Evolutionary conservation across 139 green algal genomes (phyloP), one percentile per base, ranked within the genome.

Genomic region (Nannochloris sp.): DNA sequence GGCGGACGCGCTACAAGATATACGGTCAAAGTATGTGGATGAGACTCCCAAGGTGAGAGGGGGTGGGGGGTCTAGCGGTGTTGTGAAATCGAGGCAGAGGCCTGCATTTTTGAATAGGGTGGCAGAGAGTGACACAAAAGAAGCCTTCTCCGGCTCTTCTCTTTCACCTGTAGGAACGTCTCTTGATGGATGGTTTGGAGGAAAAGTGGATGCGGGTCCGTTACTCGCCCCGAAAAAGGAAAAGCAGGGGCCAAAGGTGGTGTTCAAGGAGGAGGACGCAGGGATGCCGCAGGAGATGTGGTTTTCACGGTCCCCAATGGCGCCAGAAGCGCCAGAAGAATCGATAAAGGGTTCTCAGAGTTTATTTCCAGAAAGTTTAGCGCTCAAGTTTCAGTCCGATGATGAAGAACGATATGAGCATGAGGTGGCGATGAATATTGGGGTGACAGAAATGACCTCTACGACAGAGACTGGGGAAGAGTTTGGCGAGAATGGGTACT

Each of bases 401-500:
- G 17, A 63, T 12, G 50, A 17, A 33, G 43, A 67, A 67, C 43
- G 14, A 2, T 40, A 70, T 26, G 31, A 31, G 33, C 30, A 29
- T 1, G 56, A 63, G 16, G 31, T 28, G 3, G 55, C 37, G 23
- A 11, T 20, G 9, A 40, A 23, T 14, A 20, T 17, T 28, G 37
- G 49, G 12, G 36, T 57, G 8, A n/a, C 46, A n/a, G 36, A 66
- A 43, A 65, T 33, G 25, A 17, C 60, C 6, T 91, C 69, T 44
- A 71, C 85, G 67, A 58, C 75, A 29, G 70, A 69, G 10, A 86
- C 61, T 30, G 86, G 81, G 2, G 81, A 87, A 66, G 83, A 92
- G 65, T 59, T 62, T 9, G 87, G 85, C 12, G 60, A 76, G 13
- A 78, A 88, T 17, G 89, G 89, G n/a, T 94, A 89, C 66, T 86